Evolutionary conservation across 352 stramenopile species (phyloP).

Genomic region (Globisporangium lucens): DNA sequence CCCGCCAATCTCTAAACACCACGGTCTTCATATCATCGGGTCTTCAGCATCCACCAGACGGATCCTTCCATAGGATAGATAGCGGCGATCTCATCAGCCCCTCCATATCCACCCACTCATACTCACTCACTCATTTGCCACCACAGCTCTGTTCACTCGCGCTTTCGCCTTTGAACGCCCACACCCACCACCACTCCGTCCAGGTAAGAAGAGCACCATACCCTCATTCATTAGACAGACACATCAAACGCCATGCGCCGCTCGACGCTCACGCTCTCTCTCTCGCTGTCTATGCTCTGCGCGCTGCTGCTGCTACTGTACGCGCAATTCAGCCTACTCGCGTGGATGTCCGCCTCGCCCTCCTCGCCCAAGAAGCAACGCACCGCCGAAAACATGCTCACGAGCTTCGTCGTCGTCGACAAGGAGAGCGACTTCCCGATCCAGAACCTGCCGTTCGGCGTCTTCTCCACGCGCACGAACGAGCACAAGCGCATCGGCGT

Average conservation of each 20-base stretch:
- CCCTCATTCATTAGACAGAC: background rate
- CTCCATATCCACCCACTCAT: background rate
- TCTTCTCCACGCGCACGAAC: conserved; percentile 85
- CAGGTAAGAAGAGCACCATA: background rate
- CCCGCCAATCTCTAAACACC: background rate
- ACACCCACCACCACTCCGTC: background rate
- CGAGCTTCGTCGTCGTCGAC: conserved; percentile 60
- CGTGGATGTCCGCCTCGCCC: conserved; percentile 10
- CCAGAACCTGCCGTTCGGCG: conserved; percentile 94
- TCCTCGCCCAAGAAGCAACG: conserved; percentile 11
- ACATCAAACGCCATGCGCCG: background rate
- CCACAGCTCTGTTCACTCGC: background rate
- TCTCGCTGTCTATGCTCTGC: background rate
- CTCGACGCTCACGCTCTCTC: conserved; percentile 1
- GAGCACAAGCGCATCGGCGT: conserved; percentile 74
- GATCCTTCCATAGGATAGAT: background rate
- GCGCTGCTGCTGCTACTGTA: background rate
- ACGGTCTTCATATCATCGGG: conserved; percentile 4
- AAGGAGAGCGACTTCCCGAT: conserved; percentile 89
- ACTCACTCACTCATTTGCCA: background rate
- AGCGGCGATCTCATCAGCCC: background rate
- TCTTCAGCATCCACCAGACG: background rate
- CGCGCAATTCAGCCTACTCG: conserved; percentile 8
- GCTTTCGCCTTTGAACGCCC: background rate
- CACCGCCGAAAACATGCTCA: conserved; percentile 20